These are phyloP conservation scores for Emergomyces africanus DNA, from an alignment of 2,329 filamentous ascomycete genomes.

Conservation along the genomic window DNA sequence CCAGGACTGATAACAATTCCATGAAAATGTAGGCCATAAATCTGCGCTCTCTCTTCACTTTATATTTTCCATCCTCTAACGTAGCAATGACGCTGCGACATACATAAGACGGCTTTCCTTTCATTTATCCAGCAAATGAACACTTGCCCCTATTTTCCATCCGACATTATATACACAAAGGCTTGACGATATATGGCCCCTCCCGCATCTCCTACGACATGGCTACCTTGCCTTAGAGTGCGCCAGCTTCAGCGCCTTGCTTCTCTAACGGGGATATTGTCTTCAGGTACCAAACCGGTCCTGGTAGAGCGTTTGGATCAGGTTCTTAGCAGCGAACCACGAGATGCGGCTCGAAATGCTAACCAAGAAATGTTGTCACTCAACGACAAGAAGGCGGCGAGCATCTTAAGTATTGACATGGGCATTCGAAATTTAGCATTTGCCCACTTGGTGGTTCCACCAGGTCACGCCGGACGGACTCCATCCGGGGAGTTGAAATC, in stretches of 20 bases:
- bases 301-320: slow-evolving; percentile 39
- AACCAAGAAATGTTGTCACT: slow-evolving; percentile 2
- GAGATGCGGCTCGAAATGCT: slow-evolving; percentile 19
- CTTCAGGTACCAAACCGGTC: slow-evolving; percentile 46
- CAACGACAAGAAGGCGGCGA: slow-evolving; percentile 12
- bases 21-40: no score
- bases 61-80: not conserved
- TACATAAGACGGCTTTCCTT: not conserved
- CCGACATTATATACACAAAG: not conserved
- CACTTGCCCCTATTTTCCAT: not conserved
- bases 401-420: slow-evolving; percentile 70
- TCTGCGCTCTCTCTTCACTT: not conserved
- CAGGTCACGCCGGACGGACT: not conserved
- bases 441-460: slow-evolving; percentile 43
- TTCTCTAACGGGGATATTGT: slow-evolving; percentile 46
- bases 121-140: not conserved
- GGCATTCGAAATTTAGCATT: slow-evolving; percentile 71
- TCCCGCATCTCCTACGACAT: slow-evolving; percentile 8
- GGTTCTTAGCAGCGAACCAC: not conserved
- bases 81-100: not conserved
- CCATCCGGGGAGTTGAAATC: slow-evolving; percentile 3
- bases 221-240: slow-evolving; percentile 36
- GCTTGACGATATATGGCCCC: not conserved
- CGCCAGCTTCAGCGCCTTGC: slow-evolving; percentile 47
- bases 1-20: no score